Percentiles rank a stretch among this genome's conserved stretches.
These are phyloP conservation scores for Endoconidiophora laricicola DNA, from an alignment of 2,329 filamentous ascomycete species.

Conservation along the genomic window DNA sequence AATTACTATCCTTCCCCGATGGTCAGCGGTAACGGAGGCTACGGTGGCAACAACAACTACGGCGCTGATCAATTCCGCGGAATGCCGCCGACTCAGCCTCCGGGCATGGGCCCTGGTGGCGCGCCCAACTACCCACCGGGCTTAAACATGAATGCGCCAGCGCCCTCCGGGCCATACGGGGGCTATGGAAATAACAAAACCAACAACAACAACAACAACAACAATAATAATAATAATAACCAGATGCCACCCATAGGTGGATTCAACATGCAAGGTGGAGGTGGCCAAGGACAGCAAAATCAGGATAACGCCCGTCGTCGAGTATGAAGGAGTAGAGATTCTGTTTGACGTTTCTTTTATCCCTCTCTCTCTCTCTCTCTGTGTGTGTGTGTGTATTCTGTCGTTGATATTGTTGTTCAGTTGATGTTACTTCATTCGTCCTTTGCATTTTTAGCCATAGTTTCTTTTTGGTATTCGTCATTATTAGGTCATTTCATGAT, in stretches of 20 bases:
- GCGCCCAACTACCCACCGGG: slow-evolving; percentile 32
- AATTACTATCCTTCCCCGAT: slow-evolving; percentile 38
- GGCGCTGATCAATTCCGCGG: slow-evolving; percentile 35
- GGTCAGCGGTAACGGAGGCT: slow-evolving; percentile 21
- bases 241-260: slow-evolving; percentile 31
- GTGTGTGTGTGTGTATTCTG: too few relatives aligned
- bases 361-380: neutral
- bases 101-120: slow-evolving; percentile 31
- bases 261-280: slow-evolving; percentile 24
- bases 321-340: neutral
- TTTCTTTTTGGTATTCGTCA: neutral
- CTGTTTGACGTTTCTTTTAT: neutral
- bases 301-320: neutral
- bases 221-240: slow-evolving; percentile 17
- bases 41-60: slow-evolving; percentile 28
- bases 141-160: slow-evolving; percentile 24
- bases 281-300: slow-evolving; percentile 15
- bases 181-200: slow-evolving; percentile 18
- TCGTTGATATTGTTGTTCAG: too few relatives aligned
- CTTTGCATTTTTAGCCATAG: neutral
- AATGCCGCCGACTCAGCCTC: slow-evolving; percentile 30
- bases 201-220: slow-evolving; percentile 30
- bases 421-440: too few relatives aligned
- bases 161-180: slow-evolving; percentile 16
- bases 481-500: too few relatives aligned